Base-by-base conservation (phyloP, 2,329 filamentous ascomycete species). In the Diplodia corticola region DNA sequence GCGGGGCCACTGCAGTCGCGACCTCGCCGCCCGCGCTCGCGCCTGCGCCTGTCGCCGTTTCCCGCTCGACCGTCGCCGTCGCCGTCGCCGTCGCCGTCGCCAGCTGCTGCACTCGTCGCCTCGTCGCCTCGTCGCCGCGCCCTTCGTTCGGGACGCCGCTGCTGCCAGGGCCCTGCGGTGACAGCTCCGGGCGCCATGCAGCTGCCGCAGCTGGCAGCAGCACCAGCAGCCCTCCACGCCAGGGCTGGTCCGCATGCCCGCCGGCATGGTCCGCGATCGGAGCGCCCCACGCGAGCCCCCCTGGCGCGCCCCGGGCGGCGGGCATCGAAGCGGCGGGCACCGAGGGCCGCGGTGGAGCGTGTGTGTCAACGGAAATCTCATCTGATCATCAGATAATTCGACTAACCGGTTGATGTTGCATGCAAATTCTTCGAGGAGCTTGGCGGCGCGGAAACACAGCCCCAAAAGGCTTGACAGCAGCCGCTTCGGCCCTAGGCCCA, bases 381-480 rank as follows among this genome's bases (percentile, higher is more conserved):
- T 65, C 64, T 65, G 64, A 65, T 65, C 53, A 65, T 65, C 64
- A 60, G 64, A 65, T 65, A 65, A 65, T 46, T 49, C 57, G 40
- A 26, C 40, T 10, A 24, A 24, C 40, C 10, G 44, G 44, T 40
- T 49, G 28, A 61, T 12, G 57, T 61, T 35, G 57, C 57, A 61
- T 61, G 57, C 57, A 61, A 49, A 49, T 28, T 61, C 57, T 49
- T 49, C 37, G 44, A 48, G 17, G 15, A 7, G 26, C 57, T 61
- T 49, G 57, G 44, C 40, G 33, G 17, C 10, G 40, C 57, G 57
- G 57, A 22, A 49, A 49, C 26, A 61, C 40, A 1, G 28, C 57
- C 28, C 57, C 44, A 61, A 61, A 46, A 61, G 57, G 57, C 57
- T 61, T 61, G 49, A 61, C 57, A 24, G 26, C 57, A 61, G 57